A percentile compares a stretch with the other conserved stretches of the same genome.
phyloP scores from a whole-genome alignment of 2,329 filamentous ascomycete species.

The Zasmidium angulare region DNA sequence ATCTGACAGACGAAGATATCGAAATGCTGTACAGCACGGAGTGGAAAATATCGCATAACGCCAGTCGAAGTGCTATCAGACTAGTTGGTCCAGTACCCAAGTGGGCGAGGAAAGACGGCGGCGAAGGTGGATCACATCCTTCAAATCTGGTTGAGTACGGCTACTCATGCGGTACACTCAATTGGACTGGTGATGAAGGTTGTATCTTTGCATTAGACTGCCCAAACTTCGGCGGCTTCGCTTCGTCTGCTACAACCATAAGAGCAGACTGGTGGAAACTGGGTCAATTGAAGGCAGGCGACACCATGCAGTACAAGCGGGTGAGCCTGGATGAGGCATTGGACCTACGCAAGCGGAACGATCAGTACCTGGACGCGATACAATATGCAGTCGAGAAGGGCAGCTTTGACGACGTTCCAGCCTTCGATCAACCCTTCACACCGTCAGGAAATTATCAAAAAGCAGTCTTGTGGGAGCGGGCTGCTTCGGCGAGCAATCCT shows the following conservation, averaged over 20 bases:
- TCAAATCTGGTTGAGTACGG: conserved; percentile 55
- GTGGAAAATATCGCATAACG: conserved; percentile 64
- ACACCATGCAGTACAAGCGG: conserved; percentile 52
- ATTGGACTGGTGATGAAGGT: conserved; percentile 62
- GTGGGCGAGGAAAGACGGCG: conserved; percentile 61
- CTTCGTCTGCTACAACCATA: conserved; percentile 56
- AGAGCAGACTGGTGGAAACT: conserved; percentile 62
- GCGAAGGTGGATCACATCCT: conserved; percentile 64
- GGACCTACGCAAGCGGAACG: conserved; percentile 42
- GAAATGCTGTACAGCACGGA: conserved; percentile 57
- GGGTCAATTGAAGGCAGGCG: conserved; percentile 61
- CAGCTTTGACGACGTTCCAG: conserved; percentile 34
- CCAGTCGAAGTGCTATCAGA: conserved; percentile 60
- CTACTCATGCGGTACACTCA: conserved; percentile 58
- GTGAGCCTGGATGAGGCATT: conserved; percentile 56
- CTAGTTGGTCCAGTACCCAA: conserved; percentile 59
- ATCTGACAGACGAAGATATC: conserved; percentile 52
- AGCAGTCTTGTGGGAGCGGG: conserved; percentile 33
- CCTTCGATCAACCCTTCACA: conserved; percentile 29
- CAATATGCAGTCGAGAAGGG: conserved; percentile 40
- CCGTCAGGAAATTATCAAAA: conserved; percentile 28
- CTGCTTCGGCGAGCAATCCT: conserved; percentile 28
- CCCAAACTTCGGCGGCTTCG: conserved; percentile 62
- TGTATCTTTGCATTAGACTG: conserved; percentile 61
- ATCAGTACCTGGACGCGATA: conserved; percentile 47